Evolutionary conservation across 2,329 filamentous ascomycete genomes (phyloP).

Genomic region (Cordyceps tenuipes): DNA sequence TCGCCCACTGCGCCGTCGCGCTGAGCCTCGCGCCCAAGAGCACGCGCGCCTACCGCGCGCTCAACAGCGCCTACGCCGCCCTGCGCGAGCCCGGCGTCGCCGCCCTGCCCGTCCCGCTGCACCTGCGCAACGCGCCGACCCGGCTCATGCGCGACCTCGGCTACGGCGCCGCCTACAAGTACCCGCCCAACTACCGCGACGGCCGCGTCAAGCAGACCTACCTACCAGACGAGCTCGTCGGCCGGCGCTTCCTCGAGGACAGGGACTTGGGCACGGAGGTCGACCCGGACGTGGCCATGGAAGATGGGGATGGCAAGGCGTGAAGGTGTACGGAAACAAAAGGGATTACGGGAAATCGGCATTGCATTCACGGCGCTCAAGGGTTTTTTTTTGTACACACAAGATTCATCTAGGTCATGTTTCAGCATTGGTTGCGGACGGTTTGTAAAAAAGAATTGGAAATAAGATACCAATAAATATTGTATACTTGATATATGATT

Average conservation of each 20-base stretch:
- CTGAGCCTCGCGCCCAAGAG: conserved; percentile 76
- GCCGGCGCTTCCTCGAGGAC: conserved; percentile 69
- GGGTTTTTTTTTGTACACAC: background rate
- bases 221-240: conserved; percentile 67
- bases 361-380: conserved; percentile 7
- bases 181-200: conserved; percentile 82
- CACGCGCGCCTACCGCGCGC: conserved; percentile 72
- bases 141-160: conserved; percentile 87
- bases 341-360: background rate
- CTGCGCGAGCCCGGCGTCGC: conserved; percentile 78
- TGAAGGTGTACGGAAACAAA: background rate
- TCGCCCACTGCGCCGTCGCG: conserved; percentile 80
- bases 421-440: background rate
- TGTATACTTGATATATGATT: background rate
- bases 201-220: conserved; percentile 83
- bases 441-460: background rate
- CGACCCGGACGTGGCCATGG: conserved; percentile 57
- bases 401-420: background rate
- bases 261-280: conserved; percentile 69
- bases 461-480: background rate
- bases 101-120: conserved; percentile 71
- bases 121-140: conserved; percentile 87
- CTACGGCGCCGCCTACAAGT: conserved; percentile 89
- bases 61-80: conserved; percentile 73
- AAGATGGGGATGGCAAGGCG: conserved; percentile 14